Percentiles rank a stretch among this genome's conserved stretches.
phyloP scores from a whole-genome alignment of 1,139 yeast species.

The Yamadazyma atlantica region DNA sequence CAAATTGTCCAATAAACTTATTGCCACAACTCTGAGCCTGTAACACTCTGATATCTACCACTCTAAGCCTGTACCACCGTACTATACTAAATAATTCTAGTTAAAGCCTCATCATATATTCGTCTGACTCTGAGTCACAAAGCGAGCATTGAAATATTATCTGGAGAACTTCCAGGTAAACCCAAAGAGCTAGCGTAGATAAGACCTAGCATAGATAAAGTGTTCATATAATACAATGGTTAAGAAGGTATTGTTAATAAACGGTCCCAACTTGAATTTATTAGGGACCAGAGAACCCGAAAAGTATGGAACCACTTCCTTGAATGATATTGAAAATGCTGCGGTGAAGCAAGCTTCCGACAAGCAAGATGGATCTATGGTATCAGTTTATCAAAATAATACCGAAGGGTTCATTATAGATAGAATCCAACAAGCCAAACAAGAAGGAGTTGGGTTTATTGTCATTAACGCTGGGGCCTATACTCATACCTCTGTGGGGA shows the following conservation, averaged over 20 bases:
- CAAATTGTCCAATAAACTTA: too few relatives aligned
- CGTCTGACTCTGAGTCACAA: not conserved
- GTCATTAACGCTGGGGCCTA: conserved; percentile 53
- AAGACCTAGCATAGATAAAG: not conserved
- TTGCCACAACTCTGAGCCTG: too few relatives aligned
- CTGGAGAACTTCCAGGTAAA: too few relatives aligned
- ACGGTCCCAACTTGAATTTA: conserved; percentile 50
- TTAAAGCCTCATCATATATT: not conserved
- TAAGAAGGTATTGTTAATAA: conserved; percentile 41
- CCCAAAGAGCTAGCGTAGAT: too few relatives aligned
- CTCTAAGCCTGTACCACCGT: not conserved
- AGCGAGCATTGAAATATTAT: too few relatives aligned
- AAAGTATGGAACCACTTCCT: conserved; percentile 47
- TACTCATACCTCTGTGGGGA: conserved; percentile 51
- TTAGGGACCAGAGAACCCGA: conserved; percentile 52
- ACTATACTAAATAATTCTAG: not conserved
- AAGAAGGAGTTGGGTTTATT: conserved; percentile 39
- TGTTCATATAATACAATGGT: conserved; percentile 24
- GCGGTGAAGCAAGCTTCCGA: conserved; percentile 34
- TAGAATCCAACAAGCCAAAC: conserved; percentile 45
- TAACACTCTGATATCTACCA: too few relatives aligned
- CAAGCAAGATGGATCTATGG: conserved; percentile 30
- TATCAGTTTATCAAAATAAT: conserved; percentile 38
- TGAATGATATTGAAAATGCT: conserved; percentile 40
- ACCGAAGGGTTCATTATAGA: conserved; percentile 51